Conservation (phyloP, 2,329 filamentous ascomycete species). For the Trichoderma sp. region DNA sequence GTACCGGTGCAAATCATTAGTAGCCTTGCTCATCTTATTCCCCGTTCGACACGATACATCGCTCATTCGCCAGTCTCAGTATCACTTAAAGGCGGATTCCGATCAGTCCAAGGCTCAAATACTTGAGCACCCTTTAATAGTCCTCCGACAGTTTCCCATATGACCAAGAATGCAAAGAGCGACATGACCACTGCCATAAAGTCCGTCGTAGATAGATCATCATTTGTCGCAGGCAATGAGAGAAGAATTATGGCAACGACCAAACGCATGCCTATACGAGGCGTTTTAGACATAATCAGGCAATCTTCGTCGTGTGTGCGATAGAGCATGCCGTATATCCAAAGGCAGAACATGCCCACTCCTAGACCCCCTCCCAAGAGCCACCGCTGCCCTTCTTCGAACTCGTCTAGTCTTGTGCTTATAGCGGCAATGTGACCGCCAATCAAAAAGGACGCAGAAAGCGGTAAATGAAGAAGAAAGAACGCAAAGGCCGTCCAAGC, state of each 20-base stretch:
- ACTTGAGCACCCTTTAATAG: conserved; percentile 33
- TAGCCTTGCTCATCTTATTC: not conserved
- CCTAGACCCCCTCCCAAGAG: conserved; percentile 49
- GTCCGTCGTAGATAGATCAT: conserved; percentile 33
- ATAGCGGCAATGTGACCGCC: conserved; percentile 48
- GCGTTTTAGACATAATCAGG: conserved; percentile 37
- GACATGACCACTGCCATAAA: conserved; percentile 47
- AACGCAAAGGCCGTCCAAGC: conserved; percentile 48
- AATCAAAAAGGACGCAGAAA: conserved; percentile 48
- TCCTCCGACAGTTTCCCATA: conserved; percentile 48
- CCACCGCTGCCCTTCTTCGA: conserved; percentile 48
- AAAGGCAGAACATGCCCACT: conserved; percentile 47
- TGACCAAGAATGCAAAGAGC: conserved; percentile 42
- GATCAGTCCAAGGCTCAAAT: conserved; percentile 38
- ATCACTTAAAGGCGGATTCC: conserved; percentile 32
- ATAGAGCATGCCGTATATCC: conserved; percentile 45
- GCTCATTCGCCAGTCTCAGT: not conserved
- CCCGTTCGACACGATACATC: not conserved
- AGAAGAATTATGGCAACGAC: conserved; percentile 36
- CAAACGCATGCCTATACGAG: conserved; percentile 39
- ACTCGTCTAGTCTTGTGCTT: conserved; percentile 40
- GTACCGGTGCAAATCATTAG: not conserved
- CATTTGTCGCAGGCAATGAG: conserved; percentile 39
- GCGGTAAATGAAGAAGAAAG: conserved; percentile 47
- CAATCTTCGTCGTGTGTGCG: conserved; percentile 39